phyloP scores from a whole-genome alignment of 1,139 yeast genomes.

The Pichia sp. region DNA sequence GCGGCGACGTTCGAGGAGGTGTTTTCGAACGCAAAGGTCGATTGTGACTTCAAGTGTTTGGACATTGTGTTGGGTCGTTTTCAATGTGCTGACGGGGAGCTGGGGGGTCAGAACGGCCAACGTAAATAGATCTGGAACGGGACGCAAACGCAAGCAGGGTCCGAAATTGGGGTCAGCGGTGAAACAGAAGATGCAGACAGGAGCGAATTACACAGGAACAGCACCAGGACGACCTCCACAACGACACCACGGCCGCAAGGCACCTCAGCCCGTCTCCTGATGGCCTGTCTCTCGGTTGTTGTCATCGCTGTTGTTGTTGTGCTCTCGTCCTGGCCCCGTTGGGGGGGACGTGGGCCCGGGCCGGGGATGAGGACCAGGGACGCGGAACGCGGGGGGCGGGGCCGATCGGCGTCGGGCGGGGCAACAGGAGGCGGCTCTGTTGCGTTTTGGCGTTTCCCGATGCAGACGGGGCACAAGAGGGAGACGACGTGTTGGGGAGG shows the following conservation, averaged over 20 bases:
- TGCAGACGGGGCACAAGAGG: no score
- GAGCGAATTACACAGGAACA: no score
- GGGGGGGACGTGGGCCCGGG: no score
- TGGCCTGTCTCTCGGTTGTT: neutral
- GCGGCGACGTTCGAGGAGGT: conserved; percentile 96
- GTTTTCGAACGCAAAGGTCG: conserved; percentile 87
- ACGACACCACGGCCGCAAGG: no score
- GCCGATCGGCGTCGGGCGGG: neutral
- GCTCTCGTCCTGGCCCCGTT: neutral
- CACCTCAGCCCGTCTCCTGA: neutral
- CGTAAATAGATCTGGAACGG: no score
- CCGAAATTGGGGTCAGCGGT: neutral
- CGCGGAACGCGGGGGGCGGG: neutral
- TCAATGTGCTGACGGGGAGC: neutral
- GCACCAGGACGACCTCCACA: no score
- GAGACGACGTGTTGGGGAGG: no score
- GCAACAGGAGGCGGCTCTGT: no score
- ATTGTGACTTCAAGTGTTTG: conserved; percentile 71
- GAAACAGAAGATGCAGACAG: neutral
- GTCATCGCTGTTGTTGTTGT: neutral
- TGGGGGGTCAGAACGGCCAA: no score
- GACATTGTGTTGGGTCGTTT: neutral
- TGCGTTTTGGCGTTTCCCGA: no score
- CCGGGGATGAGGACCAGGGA: neutral
- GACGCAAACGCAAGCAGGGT: no score